Conservation (phyloP, 108 stramenopile genomes). For the Nitzschia sp. region DNA sequence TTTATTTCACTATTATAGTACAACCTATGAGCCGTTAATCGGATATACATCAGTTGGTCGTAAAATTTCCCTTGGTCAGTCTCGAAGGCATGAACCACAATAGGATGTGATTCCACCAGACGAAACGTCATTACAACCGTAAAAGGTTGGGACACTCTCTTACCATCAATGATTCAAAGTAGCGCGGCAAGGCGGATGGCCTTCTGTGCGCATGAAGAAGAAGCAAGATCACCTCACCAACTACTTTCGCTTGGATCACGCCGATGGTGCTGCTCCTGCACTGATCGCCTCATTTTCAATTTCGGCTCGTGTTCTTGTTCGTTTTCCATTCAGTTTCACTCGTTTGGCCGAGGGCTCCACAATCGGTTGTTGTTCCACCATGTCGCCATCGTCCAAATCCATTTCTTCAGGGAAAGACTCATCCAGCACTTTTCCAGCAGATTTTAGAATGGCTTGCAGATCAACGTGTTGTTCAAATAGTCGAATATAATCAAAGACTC, state of each 20-base stretch:
- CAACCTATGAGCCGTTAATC: too few relatives aligned
- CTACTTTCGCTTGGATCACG: conserved; percentile 39
- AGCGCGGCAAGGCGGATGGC: too few relatives aligned
- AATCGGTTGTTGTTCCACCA: background rate
- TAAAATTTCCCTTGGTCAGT: too few relatives aligned
- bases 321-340: conserved; percentile 2
- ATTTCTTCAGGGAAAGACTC: conserved; percentile 8
- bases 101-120: too few relatives aligned
- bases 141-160: too few relatives aligned
- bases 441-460: conserved; percentile 45
- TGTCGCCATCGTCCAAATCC: conserved; percentile 8
- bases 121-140: too few relatives aligned
- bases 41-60: too few relatives aligned
- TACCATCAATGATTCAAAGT: too few relatives aligned
- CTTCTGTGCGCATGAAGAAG: too few relatives aligned
- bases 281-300: conserved; percentile 40
- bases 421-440: conserved; percentile 37
- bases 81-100: too few relatives aligned
- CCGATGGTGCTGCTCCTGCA: conserved; percentile 47
- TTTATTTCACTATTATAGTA: background rate
- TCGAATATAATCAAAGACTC: conserved; percentile 35
- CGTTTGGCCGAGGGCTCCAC: background rate
- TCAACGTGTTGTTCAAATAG: conserved; percentile 61
- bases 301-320: conserved; percentile 25
- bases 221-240: too few relatives aligned